Conservation (phyloP, 768 basidiomycete genomes). For the Auriscalpium vulgare region DNA sequence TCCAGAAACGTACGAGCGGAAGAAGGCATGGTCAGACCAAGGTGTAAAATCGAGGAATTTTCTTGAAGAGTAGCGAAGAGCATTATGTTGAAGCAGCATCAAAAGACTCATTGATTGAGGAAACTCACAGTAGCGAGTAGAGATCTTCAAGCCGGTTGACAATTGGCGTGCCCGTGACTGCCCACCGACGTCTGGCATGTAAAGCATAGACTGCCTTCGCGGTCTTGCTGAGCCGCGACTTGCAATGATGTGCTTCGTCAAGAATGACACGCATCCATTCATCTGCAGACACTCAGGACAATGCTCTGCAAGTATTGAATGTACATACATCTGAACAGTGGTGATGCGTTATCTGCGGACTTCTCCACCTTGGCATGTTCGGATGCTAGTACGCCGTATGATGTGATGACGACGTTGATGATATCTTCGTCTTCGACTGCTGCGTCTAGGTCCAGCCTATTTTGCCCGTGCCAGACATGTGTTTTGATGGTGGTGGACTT, state of each 20-base stretch:
- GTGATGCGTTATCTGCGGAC: slow-evolving; percentile 34
- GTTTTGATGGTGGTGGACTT: slow-evolving; percentile 57
- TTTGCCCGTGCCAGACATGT: slow-evolving; percentile 84
- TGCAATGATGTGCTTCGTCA: slow-evolving; percentile 95
- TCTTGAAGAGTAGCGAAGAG: slow-evolving; percentile 26
- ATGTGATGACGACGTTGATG: slow-evolving; percentile 81
- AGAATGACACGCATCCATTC: slow-evolving; percentile 78
- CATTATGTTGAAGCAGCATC: neutral
- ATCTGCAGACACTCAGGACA: slow-evolving; percentile 32
- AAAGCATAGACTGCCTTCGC: slow-evolving; percentile 86
- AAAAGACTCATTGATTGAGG: neutral
- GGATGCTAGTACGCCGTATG: slow-evolving; percentile 85
- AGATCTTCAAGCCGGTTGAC: slow-evolving; percentile 91
- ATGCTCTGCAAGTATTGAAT: neutral
- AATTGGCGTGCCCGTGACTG: slow-evolving; percentile 92
- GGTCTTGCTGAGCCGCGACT: slow-evolving; percentile 80
- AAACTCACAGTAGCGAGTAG: slow-evolving; percentile 64
- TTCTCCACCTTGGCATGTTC: slow-evolving; percentile 73
- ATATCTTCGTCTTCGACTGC: slow-evolving; percentile 48
- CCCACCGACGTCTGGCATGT: slow-evolving; percentile 76
- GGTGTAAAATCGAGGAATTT: slow-evolving; percentile 74
- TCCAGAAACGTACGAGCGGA: slow-evolving; percentile 61
- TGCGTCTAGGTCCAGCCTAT: slow-evolving; percentile 64
- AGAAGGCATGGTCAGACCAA: slow-evolving; percentile 82
- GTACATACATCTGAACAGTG: slow-evolving; percentile 63